These are phyloP conservation scores for Verticillium nonalfalfae DNA, from an alignment of 2,329 filamentous ascomycete genomes.

Conservation along the genomic window DNA sequence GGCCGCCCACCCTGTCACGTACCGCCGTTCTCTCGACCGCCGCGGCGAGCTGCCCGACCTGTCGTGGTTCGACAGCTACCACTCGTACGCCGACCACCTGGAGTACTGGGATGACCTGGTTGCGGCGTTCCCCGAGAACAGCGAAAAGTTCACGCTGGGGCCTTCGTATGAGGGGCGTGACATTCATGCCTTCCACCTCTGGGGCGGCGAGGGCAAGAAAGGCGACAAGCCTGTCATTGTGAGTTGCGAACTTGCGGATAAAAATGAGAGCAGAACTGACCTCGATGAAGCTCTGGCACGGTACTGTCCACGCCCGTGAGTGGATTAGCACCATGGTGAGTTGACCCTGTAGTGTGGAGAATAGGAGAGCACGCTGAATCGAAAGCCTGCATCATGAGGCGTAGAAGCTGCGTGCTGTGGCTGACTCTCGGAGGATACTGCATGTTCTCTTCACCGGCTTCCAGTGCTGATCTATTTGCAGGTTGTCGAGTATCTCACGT, in stretches of 20 bases:
- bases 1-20: constrained; percentile 14
- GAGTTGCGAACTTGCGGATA: not conserved
- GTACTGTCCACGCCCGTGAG: constrained; percentile 46
- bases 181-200: constrained; percentile 54
- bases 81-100: constrained; percentile 45
- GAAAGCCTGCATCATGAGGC: no score
- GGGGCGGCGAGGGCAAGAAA: constrained; percentile 29
- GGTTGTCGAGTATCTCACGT: constrained; percentile 19
- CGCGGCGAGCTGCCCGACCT: constrained; percentile 23
- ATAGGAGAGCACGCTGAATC: not conserved
- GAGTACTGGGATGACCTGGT: constrained; percentile 40
- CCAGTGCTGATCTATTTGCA: constrained; percentile 7
- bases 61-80: constrained; percentile 48
- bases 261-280: not conserved
- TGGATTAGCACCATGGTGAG: constrained; percentile 51
- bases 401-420: no score
- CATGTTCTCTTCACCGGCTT: constrained; percentile 15
- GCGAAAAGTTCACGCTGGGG: constrained; percentile 38
- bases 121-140: constrained; percentile 34
- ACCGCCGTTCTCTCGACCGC: constrained; percentile 11
- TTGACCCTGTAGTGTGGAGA: constrained; percentile 25
- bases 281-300: constrained; percentile 29
- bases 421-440: constrained; percentile 27
- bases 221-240: constrained; percentile 36
- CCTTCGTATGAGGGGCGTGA: constrained; percentile 34